Evolutionary conservation across 257 asterid genomes (phyloP), one percentile per base, ranked within the genome.

Genomic region (Jacaranda mimosifolia): DNA sequence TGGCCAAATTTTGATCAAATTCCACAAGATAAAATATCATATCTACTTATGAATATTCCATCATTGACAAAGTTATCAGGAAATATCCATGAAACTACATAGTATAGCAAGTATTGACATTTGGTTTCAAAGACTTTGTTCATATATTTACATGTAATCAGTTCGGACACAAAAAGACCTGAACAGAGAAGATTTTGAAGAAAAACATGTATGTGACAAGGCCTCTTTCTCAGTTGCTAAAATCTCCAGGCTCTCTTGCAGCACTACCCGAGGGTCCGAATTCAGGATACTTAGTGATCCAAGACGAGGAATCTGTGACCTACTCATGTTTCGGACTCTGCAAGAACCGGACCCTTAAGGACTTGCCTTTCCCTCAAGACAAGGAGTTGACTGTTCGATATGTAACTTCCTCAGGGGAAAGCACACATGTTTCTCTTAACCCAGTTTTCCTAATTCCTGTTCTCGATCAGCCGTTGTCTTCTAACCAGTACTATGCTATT

Each of bases 311-410:
- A 78, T 82, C 90, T 0, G 87, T 82, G 65, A 86, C 85, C 0
- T 84, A 90, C 69, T 70, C 80, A 0, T 92, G 91, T 65, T 90
- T 90, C 42, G 97, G 94, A 7, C 60, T 68, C 46, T 81, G 83
- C 75, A 86, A 85, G 91, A 87, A 79, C 1, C 46, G 68, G 17
- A 73, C 62, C 36, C 81, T 92, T 3, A 11, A 57, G 4, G 72
- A 79, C 4, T 58, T 90, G 11, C 94, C 92, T 11, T 85, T 92
- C 77, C 97, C 96, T 67, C 97, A 88, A 72, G 81, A 87, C 88
- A 90, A 88, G 73, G 81, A 83, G 68, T 64, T 89, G 62, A 74
- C 70, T 1, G 76, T 88, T 19, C 46, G 4, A 10, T 87, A 80
- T 14, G 7, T 12, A 18, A 35, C 71, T 1, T 0, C 14, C 45